A percentile compares a stretch with the other conserved stretches of the same genome.
Conservation (phyloP, 1,284 basidiomycete species). For the Bondarzewia mesenterica region DNA sequence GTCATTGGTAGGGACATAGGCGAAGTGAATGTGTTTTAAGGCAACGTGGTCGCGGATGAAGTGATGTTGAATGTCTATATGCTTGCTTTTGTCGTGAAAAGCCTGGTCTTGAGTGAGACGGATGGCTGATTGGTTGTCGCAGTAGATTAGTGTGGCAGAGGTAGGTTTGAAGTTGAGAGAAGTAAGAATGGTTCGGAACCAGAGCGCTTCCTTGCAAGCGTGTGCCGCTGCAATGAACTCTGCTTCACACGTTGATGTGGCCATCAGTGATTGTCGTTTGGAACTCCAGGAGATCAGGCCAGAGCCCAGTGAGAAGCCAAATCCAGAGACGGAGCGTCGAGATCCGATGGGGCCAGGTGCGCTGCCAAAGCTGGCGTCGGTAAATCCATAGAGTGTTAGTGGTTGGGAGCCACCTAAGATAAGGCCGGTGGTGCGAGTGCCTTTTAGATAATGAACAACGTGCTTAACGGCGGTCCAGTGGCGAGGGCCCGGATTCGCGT, state of each 20-base stretch:
- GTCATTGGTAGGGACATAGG: background rate
- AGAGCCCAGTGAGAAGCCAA: constrained; percentile 21
- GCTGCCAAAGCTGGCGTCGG: constrained; percentile 33
- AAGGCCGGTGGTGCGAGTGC: constrained; percentile 24
- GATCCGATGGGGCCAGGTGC: constrained; percentile 11
- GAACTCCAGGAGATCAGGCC: constrained; percentile 30
- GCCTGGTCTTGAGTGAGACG: background rate
- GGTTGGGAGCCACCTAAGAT: constrained; percentile 18
- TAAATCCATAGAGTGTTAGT: constrained; percentile 24
- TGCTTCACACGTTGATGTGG: background rate
- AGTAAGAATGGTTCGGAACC: background rate
- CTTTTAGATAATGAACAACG: no score
- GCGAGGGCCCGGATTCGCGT: no score
- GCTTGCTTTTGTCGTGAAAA: background rate
- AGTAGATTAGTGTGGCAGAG: background rate
- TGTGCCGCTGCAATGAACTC: background rate
- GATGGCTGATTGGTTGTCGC: background rate
- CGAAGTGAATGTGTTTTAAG: background rate
- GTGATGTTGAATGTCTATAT: background rate
- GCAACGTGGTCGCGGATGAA: no score
- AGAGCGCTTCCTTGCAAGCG: background rate
- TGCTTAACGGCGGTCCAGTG: no score
- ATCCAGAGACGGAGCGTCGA: constrained; percentile 28
- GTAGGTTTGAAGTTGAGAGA: background rate
- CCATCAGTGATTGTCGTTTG: background rate